Conservation (phyloP, 2,329 filamentous ascomycete species). For the Stagonosporopsis rhizophila region DNA sequence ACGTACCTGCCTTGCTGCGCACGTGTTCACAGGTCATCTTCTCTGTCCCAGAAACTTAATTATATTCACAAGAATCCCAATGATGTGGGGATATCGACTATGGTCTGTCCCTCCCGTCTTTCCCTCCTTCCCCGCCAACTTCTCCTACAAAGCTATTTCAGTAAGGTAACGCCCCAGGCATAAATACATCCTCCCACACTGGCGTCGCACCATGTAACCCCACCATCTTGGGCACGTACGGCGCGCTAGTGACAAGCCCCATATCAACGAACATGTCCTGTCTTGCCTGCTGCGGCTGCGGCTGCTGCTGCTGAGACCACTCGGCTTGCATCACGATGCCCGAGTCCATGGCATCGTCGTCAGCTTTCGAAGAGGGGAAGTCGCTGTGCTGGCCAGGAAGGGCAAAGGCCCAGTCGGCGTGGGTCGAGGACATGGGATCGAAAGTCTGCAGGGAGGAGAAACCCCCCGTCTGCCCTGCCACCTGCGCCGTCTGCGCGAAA, state of each 20-base stretch:
- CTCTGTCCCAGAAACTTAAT: no score
- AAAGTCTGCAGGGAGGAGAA: neutral
- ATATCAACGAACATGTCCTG: constrained; percentile 45
- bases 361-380: neutral
- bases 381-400: neutral
- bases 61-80: no score
- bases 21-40: no score
- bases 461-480: neutral
- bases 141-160: neutral
- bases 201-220: constrained; percentile 25
- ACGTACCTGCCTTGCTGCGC: no score
- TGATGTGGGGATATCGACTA: no score
- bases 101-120: neutral
- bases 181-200: constrained; percentile 52
- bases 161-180: neutral
- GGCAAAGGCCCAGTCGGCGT: neutral
- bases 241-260: constrained; percentile 25
- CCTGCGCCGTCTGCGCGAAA: neutral
- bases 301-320: constrained; percentile 46
- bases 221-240: constrained; percentile 52
- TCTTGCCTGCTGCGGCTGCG: neutral
- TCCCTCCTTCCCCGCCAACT: no score
- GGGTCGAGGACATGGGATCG: neutral
- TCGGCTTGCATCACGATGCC: constrained; percentile 51
- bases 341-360: constrained; percentile 11